Base-by-base conservation (phyloP, 768 basidiomycete species). In the Leucosporidium yakuticum region DNA sequence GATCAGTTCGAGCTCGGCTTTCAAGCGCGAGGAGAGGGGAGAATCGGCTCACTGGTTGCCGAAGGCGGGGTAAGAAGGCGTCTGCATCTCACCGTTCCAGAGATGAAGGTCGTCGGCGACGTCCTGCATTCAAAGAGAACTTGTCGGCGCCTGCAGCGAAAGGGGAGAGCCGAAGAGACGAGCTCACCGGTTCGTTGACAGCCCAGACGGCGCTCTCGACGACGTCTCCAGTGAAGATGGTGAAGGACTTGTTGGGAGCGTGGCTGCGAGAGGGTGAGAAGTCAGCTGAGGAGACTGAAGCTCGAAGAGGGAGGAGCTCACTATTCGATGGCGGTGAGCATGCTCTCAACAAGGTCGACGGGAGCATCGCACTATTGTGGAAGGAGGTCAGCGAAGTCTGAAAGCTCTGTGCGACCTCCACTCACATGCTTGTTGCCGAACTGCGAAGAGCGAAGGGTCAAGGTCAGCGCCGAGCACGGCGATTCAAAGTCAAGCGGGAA, bases 151-250 rank as follows among this genome's bases (percentile, higher is more conserved):
- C 39, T 15, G 39, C 14, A 44, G 39, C 39, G 39, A 44, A 15
- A 7, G 6, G 6, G 14, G 39, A 8, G 39, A 44, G 39, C 2
- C 39, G 39, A n/a, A n/a, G n/a, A 8, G 39, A 8, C 17, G 39
- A 44, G 39, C 39, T 44, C 25, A 68, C 70, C 7, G 65, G 14
- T 32, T 73, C 32, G 21, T 64, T 44, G 3, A 68, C 64, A 0
- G 60, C 61, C 72, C 72, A 73, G 0, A 73, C 72, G 1, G 72
- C 72, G 36, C 56, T 59, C 32, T 86, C 85, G 7, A 86, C 81
- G 9, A 86, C 83, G 74, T 87, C 86, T 9, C 86, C 86, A 4
- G 86, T 87, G 71, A 86, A 87, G 44, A 87, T 82, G 7, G 83
- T 81, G 74, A 85, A 86, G 14, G 60, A 29, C 14, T 62, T 63